Evolutionary conservation across 2,329 filamentous ascomycete genomes (phyloP), one percentile per base, ranked within the genome.

Genomic region (Akanthomyces dipterigenus): DNA sequence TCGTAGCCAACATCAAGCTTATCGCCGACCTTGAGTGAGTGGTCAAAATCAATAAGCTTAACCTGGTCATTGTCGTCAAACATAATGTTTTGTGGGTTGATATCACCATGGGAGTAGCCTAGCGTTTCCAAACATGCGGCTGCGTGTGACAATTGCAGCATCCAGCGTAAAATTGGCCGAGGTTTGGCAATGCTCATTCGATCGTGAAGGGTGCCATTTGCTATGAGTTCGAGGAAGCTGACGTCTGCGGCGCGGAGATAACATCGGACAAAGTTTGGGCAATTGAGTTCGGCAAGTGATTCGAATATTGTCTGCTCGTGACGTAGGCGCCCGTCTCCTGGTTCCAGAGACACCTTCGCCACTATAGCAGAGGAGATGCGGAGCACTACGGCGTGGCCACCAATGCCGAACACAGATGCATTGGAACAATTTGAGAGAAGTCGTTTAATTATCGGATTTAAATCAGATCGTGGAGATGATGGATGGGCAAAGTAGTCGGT

Each of bases 21-120:
- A 5, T 60, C 45, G 14, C 64, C 63, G 24, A 63, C 31, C 38
- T 46, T 42, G 2, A 38, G 46, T 3, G 63, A 56, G 36, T 67
- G 60, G 55, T 67, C 63, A 57, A 67, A 67, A 38, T 67, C 65
- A 34, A 66, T 64, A 3, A 66, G 56, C 40, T 60, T 64, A 20
- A 65, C 40, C 46, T 65, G 22, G 57, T 67, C 64, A 42, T 64
- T 8, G 28, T 34, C 53, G 45, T 63, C 60, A 28, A 66, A 9
- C 14, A 67, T 31, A n/a, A 67, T 61, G 18, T 67, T 66, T n/a
- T 63, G 55, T 11, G 64, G 66, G 51, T 66, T 64, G 42, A 66
- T 65, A 31, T 67, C 62, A 1, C 64, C 63, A 46, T 66, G 65
- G 28, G 62, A 54, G 50, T 65, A 63, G 7, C 64, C 64, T 9